Percentiles rank a stretch among this genome's conserved stretches.
These are phyloP conservation scores for Sporothrix phasma DNA, from an alignment of 2,329 filamentous ascomycete genomes.

Conservation along the genomic window DNA sequence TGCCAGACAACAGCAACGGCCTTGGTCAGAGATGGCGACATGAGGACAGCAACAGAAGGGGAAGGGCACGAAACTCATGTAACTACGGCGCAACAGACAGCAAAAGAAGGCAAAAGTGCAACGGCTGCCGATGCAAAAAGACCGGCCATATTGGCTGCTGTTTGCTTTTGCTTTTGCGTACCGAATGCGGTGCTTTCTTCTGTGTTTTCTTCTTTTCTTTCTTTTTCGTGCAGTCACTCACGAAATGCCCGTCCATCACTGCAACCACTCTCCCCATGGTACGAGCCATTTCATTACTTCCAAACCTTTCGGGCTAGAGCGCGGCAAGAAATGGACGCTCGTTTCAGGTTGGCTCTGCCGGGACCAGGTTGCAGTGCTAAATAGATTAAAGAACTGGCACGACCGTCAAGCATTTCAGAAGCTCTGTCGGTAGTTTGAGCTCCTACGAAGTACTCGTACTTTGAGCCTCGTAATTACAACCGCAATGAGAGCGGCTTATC, in stretches of 20 bases:
- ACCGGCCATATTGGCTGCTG: not conserved
- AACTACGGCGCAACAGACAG: not conserved
- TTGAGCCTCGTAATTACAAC: too few species aligned
- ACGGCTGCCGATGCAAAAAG: not conserved
- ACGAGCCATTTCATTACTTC: not conserved
- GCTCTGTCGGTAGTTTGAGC: too few species aligned
- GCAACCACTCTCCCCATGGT: not conserved
- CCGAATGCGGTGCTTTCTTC: not conserved
- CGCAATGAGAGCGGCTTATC: too few species aligned
- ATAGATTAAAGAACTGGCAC: too few species aligned
- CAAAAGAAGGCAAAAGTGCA: not conserved
- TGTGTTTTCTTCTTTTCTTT: not conserved
- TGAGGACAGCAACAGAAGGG: not conserved
- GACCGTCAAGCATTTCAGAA: too few species aligned
- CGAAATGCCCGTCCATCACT: not conserved
- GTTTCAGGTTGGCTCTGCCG: conserved; percentile 4
- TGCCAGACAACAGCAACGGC: not conserved
- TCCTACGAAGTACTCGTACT: too few species aligned
- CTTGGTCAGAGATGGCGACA: not conserved
- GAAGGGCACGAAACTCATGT: not conserved
- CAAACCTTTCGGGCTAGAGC: not conserved
- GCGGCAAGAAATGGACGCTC: conserved; percentile 1
- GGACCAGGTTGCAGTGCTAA: conserved; percentile 1
- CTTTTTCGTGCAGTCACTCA: not conserved
- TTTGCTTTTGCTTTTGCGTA: not conserved